phyloP scores from a whole-genome alignment of 2,329 filamentous ascomycete genomes.

The Zymoseptoria pseudotritici region DNA sequence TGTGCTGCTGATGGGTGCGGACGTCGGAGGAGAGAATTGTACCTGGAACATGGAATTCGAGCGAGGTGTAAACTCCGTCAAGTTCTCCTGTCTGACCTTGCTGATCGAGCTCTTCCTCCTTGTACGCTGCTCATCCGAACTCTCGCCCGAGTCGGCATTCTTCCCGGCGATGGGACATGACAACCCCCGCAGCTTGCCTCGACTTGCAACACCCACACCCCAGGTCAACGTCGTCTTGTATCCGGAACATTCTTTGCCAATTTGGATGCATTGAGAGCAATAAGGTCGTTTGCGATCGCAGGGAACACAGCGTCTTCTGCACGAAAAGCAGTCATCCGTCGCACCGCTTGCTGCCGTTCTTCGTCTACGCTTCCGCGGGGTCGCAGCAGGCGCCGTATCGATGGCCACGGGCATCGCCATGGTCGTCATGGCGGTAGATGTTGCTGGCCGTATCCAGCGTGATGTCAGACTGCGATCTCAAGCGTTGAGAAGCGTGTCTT shows the following conservation, averaged over 20 bases:
- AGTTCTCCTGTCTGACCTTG: conserved; percentile 2
- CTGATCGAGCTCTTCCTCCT: conserved; percentile 22
- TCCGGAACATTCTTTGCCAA: conserved; percentile 86
- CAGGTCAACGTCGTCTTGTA: conserved; percentile 97
- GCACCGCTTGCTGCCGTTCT: conserved; percentile 82
- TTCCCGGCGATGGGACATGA: conserved; percentile 59
- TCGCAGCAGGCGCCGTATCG: conserved; percentile 10
- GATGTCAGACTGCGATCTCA: neutral
- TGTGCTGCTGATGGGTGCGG: conserved; percentile 7
- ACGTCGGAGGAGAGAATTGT: conserved; percentile 1
- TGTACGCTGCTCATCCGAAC: conserved; percentile 8
- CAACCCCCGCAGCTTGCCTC: conserved; percentile 85
- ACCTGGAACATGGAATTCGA: conserved; percentile 1
- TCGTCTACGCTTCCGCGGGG: conserved; percentile 64
- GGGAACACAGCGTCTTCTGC: conserved; percentile 71
- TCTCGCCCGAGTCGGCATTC: conserved; percentile 19
- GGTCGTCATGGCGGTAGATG: neutral
- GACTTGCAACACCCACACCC: conserved; percentile 91
- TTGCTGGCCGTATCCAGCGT: neutral
- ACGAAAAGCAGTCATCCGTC: conserved; percentile 91
- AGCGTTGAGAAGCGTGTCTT: neutral
- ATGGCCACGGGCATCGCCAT: neutral
- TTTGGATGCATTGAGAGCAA: conserved; percentile 87
- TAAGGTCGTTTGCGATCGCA: conserved; percentile 91
- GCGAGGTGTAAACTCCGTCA: neutral